These are phyloP conservation scores for Aspergillus coremiiformis DNA, from an alignment of 495 filamentous ascomycete species.

Conservation along the genomic window DNA sequence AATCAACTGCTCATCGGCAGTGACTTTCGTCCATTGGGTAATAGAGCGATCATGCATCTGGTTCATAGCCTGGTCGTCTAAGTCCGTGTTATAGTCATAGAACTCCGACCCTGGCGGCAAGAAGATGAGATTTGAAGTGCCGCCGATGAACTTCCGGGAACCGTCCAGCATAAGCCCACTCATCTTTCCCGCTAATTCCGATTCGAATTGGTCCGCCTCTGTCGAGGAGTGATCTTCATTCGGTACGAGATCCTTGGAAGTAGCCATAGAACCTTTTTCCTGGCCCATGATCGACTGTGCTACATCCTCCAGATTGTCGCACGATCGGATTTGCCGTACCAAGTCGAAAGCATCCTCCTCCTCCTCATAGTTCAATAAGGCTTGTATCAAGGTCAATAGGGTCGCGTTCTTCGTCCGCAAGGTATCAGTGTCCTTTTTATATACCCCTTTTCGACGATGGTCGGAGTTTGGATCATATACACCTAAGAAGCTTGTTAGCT, in stretches of 20 bases:
- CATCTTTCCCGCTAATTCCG: conserved; percentile 85
- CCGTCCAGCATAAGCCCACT: conserved; percentile 88
- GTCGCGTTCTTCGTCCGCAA: conserved; percentile 83
- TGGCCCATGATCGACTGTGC: conserved; percentile 68
- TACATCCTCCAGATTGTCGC: conserved; percentile 84
- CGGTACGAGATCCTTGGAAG: conserved; percentile 7
- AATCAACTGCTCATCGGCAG: conserved; percentile 68
- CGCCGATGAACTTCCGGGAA: conserved; percentile 85
- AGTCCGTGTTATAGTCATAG: conserved; percentile 35
- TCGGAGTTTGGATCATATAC: conserved; percentile 95
- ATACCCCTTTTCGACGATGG: conserved; percentile 92
- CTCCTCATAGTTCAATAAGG: conserved; percentile 77
- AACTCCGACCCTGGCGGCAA: conserved; percentile 50
- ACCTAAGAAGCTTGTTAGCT: conserved; percentile 31
- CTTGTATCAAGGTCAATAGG: conserved; percentile 84
- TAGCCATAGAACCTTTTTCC: conserved; percentile 33
- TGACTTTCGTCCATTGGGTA: conserved; percentile 82
- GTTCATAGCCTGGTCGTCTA: conserved; percentile 13
- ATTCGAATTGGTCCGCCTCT: conserved; percentile 61
- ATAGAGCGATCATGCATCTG: conserved; percentile 39
- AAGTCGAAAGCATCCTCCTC: conserved; percentile 77
- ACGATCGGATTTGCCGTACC: conserved; percentile 80
- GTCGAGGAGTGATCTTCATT: conserved; percentile 21
- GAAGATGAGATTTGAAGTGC: conserved; percentile 89
- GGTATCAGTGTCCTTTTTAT: conserved; percentile 88